Base-by-base conservation (phyloP, 805 yeast species). In the Debaryomyces hansenii region DNA sequence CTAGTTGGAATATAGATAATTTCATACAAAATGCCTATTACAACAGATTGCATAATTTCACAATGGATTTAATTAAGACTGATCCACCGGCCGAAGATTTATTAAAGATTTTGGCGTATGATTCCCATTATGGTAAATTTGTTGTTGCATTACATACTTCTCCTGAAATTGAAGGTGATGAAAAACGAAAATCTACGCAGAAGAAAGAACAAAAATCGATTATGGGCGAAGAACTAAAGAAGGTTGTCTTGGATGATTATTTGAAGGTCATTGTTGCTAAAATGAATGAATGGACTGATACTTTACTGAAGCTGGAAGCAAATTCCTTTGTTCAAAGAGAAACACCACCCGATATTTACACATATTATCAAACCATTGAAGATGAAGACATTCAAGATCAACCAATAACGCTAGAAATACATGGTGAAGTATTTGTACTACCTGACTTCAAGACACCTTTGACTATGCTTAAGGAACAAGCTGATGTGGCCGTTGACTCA, bases 391-490 rank as follows among this genome's bases (percentile, higher is more conserved):
- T 57, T 16, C 58, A 54, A 33, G 74, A 70, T 46, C 64, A 70
- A 37, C 41, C 64, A 4, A 49, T 70, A 7, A 55, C 53, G 42
- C 44, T 63, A 21, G 74, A 67, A 20, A 60, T 68, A 27, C 69
- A 63, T 47, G 79, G 82, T 11, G 70, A 79, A 12, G 74, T 70
- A 2, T 74, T 74, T 42, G 89, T 84, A 20, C 68, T 90, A 45
- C 89, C 89, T 45, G 94, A 90, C 45, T 86, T 90, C 44, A 85
- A 83, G 49, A 84, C 86, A 4, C 84, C 90, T 24, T 83, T 87
- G 62, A 82, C 87, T 50, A 85, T 90, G 84, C 80, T 90, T 47
- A 83, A 85, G n/a, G 96, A 90, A 59, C 96, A 90, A 63, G 84
- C 89, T 12, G 95, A 87, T 50, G 91, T 87, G 5, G 94, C 96